Percentiles rank a stretch among this genome's conserved stretches.
Conservation (phyloP, 2,329 filamentous ascomycete genomes). For the Xylaria sp. region DNA sequence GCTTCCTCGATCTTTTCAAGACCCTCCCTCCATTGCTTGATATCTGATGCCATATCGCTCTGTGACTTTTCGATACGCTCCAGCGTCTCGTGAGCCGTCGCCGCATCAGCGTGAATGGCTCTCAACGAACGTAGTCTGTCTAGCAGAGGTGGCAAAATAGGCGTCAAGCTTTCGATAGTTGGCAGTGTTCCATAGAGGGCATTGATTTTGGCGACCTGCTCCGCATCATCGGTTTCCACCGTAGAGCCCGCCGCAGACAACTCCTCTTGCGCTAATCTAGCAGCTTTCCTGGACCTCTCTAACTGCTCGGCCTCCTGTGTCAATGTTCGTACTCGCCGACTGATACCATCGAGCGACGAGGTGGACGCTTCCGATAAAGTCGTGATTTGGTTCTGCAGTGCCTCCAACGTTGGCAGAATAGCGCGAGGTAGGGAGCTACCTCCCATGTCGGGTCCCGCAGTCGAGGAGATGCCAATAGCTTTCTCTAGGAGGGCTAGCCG, state of each 20-base stretch:
- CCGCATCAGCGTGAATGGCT: conserved; percentile 81
- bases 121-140: conserved; percentile 80
- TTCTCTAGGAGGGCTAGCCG: conserved; percentile 75
- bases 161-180: conserved; percentile 80
- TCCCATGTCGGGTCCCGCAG: conserved; percentile 58
- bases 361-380: conserved; percentile 69
- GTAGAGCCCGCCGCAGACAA: conserved; percentile 43
- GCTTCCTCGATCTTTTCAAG: conserved; percentile 72
- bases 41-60: conserved; percentile 73
- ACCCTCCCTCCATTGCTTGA: conserved; percentile 79
- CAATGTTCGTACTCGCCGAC: conserved; percentile 63
- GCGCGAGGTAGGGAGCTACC: conserved; percentile 56
- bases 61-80: conserved; percentile 74
- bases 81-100: conserved; percentile 70
- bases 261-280: conserved; percentile 57
- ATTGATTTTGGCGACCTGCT: conserved; percentile 82
- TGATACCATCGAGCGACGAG: conserved; percentile 66
- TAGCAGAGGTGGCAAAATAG: conserved; percentile 76
- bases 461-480: conserved; percentile 70
- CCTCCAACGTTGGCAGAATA: conserved; percentile 75
- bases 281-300: conserved; percentile 58
- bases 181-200: conserved; percentile 84
- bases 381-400: conserved; percentile 73
- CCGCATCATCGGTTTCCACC: conserved; percentile 48
- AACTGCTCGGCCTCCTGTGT: conserved; percentile 68